Evolutionary conservation across 78 protist species (phyloP).

Genomic region (Guillardia theta): DNA sequence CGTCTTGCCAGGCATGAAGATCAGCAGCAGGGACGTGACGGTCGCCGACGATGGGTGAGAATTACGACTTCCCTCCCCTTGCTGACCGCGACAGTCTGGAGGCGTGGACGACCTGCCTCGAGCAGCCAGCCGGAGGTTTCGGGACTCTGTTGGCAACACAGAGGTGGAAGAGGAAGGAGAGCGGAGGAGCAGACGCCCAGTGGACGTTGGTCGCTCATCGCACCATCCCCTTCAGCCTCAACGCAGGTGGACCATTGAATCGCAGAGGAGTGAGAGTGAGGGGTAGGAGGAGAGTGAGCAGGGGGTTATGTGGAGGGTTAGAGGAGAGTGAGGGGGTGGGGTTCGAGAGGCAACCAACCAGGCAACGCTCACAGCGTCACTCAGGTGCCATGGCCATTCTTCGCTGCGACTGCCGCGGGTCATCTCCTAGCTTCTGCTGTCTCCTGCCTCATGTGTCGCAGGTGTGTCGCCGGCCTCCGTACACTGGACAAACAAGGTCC

Average conservation of each 20-base stretch:
- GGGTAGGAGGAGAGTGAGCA: no score
- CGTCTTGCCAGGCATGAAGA: neutral
- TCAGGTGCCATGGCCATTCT: neutral
- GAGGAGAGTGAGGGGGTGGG: no score
- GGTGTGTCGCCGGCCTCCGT: neutral
- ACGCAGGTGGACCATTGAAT: neutral
- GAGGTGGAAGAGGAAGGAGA: neutral
- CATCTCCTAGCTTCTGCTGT: no score
- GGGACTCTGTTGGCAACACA: neutral
- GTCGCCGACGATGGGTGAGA: neutral
- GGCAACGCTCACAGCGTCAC: no score
- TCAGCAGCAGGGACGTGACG: neutral
- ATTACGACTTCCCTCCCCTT: neutral
- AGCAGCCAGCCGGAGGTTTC: neutral
- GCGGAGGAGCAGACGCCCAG: neutral
- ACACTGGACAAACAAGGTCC: neutral
- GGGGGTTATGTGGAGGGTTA: no score
- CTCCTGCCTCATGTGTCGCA: no score
- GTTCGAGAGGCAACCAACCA: no score
- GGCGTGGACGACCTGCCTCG: slow-evolving; percentile 21
- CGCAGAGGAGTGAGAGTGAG: no score
- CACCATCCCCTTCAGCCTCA: slow-evolving; percentile 8
- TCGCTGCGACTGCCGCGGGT: neutral
- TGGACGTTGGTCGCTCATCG: neutral
- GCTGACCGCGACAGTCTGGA: neutral